Evolutionary conservation across 305 asterid genomes (phyloP).

Genomic region (Fraxinus albicans): DNA sequence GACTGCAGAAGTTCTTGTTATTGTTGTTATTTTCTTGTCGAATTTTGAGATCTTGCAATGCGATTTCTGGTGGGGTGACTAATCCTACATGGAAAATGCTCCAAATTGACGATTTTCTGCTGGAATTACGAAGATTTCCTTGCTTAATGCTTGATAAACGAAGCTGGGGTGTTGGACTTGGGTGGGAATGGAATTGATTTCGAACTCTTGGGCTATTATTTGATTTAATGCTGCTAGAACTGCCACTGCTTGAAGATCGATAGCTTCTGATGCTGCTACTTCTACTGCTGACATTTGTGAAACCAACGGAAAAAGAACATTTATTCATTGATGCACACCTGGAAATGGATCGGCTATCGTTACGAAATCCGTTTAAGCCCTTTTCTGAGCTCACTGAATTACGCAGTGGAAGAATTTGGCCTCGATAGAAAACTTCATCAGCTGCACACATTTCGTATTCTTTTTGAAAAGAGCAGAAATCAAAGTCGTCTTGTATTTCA

Average conservation of each 20-base stretch:
- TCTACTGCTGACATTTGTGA: slow-evolving; percentile 67
- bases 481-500: slow-evolving; percentile 49
- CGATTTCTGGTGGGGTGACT: slow-evolving; percentile 63
- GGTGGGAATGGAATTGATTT: slow-evolving; percentile 66
- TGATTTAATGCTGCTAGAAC: slow-evolving; percentile 25
- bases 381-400: slow-evolving; percentile 48
- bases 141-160: slow-evolving; percentile 23
- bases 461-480: slow-evolving; percentile 46
- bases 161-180: slow-evolving; percentile 75
- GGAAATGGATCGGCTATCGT: slow-evolving; percentile 24
- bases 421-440: slow-evolving; percentile 71
- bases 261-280: slow-evolving; percentile 57
- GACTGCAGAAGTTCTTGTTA: slow-evolving; percentile 35
- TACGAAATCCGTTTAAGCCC: neutral
- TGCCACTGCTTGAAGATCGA: slow-evolving; percentile 44
- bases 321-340: slow-evolving; percentile 60
- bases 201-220: slow-evolving; percentile 27
- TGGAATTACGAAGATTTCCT: neutral
- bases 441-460: slow-evolving; percentile 78
- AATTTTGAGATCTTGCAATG: slow-evolving; percentile 46
- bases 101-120: slow-evolving; percentile 51
- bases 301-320: slow-evolving; percentile 29
- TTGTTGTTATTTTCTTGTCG: slow-evolving; percentile 25
- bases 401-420: slow-evolving; percentile 71
- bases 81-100: slow-evolving; percentile 60